Percentiles rank a stretch among this genome's conserved stretches.
Conservation (phyloP, 1,139 yeast species). For the Suhomyces wounanorum region DNA sequence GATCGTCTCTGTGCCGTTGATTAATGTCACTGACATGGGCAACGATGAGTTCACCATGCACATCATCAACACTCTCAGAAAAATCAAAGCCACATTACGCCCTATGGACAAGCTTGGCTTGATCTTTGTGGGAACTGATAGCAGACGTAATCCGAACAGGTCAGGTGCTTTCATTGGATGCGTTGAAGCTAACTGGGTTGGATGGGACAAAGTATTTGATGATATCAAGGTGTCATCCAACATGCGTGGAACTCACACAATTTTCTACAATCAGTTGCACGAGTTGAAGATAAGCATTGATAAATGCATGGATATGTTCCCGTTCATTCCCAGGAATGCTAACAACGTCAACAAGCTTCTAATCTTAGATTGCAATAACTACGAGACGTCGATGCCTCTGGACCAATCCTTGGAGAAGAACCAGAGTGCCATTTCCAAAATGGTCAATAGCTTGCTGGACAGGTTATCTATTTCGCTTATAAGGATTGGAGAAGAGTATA, state of each 20-base stretch:
- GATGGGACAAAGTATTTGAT: constrained; percentile 53
- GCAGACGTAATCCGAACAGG: constrained; percentile 32
- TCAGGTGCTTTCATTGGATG: constrained; percentile 60
- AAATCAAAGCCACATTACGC: constrained; percentile 33
- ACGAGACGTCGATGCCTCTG: constrained; percentile 13
- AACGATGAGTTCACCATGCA: constrained; percentile 36
- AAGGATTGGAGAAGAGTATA: constrained; percentile 26
- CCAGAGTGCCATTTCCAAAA: constrained; percentile 9
- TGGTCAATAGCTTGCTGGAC: constrained; percentile 17
- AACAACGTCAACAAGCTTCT: constrained; percentile 31
- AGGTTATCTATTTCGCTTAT: constrained; percentile 28
- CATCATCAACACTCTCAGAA: constrained; percentile 29
- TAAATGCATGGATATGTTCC: constrained; percentile 34
- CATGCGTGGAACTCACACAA: constrained; percentile 16
- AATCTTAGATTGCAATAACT: constrained; percentile 26
- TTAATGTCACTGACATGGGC: constrained; percentile 32
- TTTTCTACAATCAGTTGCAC: constrained; percentile 20
- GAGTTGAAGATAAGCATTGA: constrained; percentile 32
- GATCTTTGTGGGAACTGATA: constrained; percentile 54
- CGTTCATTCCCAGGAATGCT: constrained; percentile 27
- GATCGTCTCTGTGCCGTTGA: constrained; percentile 48
- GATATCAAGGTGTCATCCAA: constrained; percentile 40
- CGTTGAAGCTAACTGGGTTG: constrained; percentile 53
- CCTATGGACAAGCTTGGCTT: constrained; percentile 55
- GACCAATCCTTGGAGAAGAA: constrained; percentile 9